Evolutionary conservation across 75 land plant species (phyloP).

Genomic region (Selaginella moellendorffii): DNA sequence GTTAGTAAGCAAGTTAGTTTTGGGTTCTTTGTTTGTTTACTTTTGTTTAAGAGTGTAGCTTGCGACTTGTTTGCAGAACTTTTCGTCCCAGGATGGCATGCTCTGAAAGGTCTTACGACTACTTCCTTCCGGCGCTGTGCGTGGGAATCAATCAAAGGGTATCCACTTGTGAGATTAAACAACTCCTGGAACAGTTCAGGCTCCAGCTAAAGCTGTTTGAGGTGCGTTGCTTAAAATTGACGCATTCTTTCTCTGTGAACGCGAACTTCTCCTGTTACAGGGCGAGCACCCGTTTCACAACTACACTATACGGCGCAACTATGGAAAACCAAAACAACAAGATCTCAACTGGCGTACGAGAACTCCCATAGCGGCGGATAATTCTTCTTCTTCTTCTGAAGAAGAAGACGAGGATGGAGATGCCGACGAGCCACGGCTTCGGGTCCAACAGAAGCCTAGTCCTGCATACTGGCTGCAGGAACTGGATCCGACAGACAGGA

Average conservation of each 20-base stretch:
- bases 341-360: neutral
- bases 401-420: constrained; percentile 3
- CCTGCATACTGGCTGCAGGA: constrained; percentile 51
- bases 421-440: constrained; percentile 13
- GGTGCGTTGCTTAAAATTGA: constrained; percentile 22
- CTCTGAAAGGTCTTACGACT: constrained; percentile 46
- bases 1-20: constrained; percentile 29
- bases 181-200: constrained; percentile 41
- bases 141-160: constrained; percentile 41
- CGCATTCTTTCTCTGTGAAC: neutral
- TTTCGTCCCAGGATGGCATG: constrained; percentile 57
- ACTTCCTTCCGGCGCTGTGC: constrained; percentile 76
- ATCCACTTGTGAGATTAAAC: constrained; percentile 31
- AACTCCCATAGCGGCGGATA: neutral
- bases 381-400: neutral
- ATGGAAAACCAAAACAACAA: constrained; percentile 27
- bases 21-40: neutral
- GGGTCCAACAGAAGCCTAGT: neutral
- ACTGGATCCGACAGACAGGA: constrained; percentile 58
- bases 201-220: constrained; percentile 47
- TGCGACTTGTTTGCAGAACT: neutral
- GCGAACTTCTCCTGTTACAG: constrained; percentile 25
- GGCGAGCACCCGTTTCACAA: constrained; percentile 93
- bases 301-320: constrained; percentile 71
- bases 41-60: neutral